These are phyloP conservation scores for Nemania diffusa DNA, from an alignment of 2,329 filamentous ascomycete genomes.

Conservation along the genomic window DNA sequence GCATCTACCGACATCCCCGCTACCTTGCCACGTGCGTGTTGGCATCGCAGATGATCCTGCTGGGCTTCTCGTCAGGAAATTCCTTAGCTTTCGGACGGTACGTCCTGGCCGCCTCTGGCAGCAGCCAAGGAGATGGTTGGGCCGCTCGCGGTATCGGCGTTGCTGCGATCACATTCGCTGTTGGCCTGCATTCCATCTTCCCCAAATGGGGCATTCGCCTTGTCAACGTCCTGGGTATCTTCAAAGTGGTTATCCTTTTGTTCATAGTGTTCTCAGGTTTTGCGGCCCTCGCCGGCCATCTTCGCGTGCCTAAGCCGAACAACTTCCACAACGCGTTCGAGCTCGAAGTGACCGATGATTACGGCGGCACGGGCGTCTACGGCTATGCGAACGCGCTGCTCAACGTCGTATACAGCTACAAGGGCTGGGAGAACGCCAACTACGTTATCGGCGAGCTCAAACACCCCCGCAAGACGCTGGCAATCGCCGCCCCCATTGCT, in stretches of 20 bases:
- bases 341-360: constrained; percentile 56
- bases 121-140: constrained; percentile 61
- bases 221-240: constrained; percentile 67
- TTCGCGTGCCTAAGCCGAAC: constrained; percentile 59
- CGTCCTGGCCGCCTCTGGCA: constrained; percentile 64
- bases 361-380: constrained; percentile 60
- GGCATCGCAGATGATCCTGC: constrained; percentile 69
- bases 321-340: constrained; percentile 68
- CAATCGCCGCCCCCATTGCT: constrained; percentile 67
- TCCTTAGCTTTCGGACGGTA: constrained; percentile 68
- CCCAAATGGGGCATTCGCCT: constrained; percentile 69
- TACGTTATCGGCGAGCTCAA: constrained; percentile 69
- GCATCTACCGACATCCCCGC: constrained; percentile 67
- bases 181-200: constrained; percentile 61
- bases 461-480: constrained; percentile 63
- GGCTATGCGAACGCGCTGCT: constrained; percentile 68
- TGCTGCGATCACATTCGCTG: constrained; percentile 64
- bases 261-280: constrained; percentile 71
- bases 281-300: constrained; percentile 63
- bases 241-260: constrained; percentile 69
- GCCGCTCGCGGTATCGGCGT: constrained; percentile 66
- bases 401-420: constrained; percentile 69
- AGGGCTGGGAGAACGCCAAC: constrained; percentile 72
- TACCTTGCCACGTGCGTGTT: constrained; percentile 70
- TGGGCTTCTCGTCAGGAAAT: constrained; percentile 70